Evolutionary conservation across 768 basidiomycete species (phyloP).

Genomic region (Cantharellus cinnabarinus): DNA sequence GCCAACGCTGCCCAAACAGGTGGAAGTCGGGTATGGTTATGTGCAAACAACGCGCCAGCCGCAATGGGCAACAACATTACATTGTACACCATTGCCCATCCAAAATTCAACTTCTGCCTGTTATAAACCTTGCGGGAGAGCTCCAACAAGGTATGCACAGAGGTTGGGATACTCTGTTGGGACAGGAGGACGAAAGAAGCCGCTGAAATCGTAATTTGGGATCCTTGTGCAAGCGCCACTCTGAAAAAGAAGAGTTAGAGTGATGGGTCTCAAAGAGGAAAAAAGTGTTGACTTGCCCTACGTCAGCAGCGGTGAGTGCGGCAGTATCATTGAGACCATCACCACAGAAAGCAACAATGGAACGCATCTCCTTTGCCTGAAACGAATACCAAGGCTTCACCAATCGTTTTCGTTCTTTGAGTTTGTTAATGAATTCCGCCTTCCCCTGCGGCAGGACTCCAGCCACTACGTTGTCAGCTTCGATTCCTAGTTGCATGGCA

Average conservation of each 20-base stretch:
- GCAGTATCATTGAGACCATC: slow-evolving; percentile 48
- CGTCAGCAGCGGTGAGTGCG: slow-evolving; percentile 35
- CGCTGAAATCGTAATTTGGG: slow-evolving; percentile 47
- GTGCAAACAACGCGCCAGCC: slow-evolving; percentile 57
- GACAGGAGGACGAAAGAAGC: slow-evolving; percentile 65
- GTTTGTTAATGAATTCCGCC: slow-evolving; percentile 21
- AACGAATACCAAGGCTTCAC: slow-evolving; percentile 8
- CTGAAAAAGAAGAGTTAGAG: neutral
- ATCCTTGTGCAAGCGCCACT: slow-evolving; percentile 10
- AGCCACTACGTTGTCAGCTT: slow-evolving; percentile 47
- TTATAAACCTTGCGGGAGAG: slow-evolving; percentile 45
- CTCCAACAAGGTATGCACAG: slow-evolving; percentile 38
- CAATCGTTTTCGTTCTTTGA: slow-evolving; percentile 10
- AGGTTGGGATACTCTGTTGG: slow-evolving; percentile 31
- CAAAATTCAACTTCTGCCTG: slow-evolving; percentile 58
- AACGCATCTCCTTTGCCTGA: slow-evolving; percentile 11
- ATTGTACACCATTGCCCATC: slow-evolving; percentile 32
- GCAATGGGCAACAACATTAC: slow-evolving; percentile 49
- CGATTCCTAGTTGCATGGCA: slow-evolving; percentile 45
- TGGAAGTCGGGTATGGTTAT: slow-evolving; percentile 35
- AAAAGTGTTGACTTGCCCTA: slow-evolving; percentile 24
- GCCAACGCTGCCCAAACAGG: slow-evolving; percentile 69
- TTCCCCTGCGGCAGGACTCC: slow-evolving; percentile 71
- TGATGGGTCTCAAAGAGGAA: too few species aligned
- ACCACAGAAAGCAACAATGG: slow-evolving; percentile 34